Evolutionary conservation across 2,329 filamentous ascomycete genomes (phyloP).

Genomic region (Cordyceps fumosorosea): DNA sequence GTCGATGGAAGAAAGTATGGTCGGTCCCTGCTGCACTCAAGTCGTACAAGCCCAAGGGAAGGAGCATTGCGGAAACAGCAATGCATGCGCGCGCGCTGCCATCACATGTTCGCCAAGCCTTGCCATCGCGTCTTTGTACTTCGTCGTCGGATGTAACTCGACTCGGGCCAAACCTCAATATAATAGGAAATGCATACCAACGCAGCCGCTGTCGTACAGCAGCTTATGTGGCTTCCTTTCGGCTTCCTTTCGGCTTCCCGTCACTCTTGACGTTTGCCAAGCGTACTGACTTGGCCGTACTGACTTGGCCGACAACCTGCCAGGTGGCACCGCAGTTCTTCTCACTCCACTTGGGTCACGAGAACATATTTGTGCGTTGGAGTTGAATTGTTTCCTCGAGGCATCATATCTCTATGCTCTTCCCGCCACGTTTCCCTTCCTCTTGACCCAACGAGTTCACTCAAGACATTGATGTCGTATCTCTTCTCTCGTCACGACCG

Average conservation of each 20-base stretch:
- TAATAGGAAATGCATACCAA: not conserved
- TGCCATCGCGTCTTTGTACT: not conserved
- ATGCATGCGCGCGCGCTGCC: not conserved
- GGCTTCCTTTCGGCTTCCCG: not conserved
- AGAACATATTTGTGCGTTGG: not conserved
- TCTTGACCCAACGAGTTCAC: not conserved
- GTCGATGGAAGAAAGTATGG: not conserved
- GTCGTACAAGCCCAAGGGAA: not conserved
- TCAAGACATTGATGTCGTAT: not conserved
- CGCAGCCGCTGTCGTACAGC: not conserved
- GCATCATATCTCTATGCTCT: conserved; percentile 6
- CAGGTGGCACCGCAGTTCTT: not conserved
- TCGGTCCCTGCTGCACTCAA: not conserved
- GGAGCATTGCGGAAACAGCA: not conserved
- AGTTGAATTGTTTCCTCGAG: not conserved
- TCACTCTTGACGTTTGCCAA: not conserved
- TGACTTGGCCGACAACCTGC: not conserved
- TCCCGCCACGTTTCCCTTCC: not conserved
- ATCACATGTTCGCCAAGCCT: not conserved
- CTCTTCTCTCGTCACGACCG: not conserved
- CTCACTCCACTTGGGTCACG: not conserved
- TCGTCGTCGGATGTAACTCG: not conserved
- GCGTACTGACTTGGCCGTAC: no score
- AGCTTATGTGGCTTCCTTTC: not conserved
- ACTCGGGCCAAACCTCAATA: not conserved